Percentiles rank a stretch among this genome's conserved stretches.
Conservation (phyloP, 1,284 basidiomycete species). For the Marasmius fiardii region DNA sequence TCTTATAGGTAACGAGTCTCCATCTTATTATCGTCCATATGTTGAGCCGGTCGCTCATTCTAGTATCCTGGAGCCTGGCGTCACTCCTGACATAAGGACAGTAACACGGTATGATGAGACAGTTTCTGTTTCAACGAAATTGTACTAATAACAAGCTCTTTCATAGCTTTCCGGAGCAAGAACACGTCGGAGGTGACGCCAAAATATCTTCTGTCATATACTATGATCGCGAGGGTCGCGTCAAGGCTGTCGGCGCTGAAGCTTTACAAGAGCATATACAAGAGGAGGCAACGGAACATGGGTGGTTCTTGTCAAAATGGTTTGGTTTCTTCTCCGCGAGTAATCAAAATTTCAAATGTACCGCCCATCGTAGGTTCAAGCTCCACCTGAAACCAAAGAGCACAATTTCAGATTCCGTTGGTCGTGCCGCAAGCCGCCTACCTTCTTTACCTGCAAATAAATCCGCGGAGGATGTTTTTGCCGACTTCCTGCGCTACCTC, state of each 20-base stretch:
- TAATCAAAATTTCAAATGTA: too few species aligned
- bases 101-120: slow-evolving; percentile 11
- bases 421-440: slow-evolving; percentile 12
- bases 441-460: slow-evolving; percentile 34
- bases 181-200: slow-evolving; percentile 47
- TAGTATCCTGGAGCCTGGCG: slow-evolving; percentile 13
- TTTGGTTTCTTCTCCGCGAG: too few species aligned
- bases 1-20: slow-evolving; percentile 32
- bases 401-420: neutral
- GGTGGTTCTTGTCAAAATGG: slow-evolving; percentile 1
- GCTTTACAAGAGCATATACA: slow-evolving; percentile 38
- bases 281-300: slow-evolving; percentile 43
- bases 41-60: neutral
- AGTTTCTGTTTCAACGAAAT: neutral
- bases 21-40: neutral
- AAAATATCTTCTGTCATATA: slow-evolving; percentile 57
- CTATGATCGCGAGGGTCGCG: slow-evolving; percentile 40
- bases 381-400: slow-evolving; percentile 28
- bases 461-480: slow-evolving; percentile 31
- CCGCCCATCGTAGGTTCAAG: slow-evolving; percentile 29
- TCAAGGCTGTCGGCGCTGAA: slow-evolving; percentile 48
- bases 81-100: slow-evolving; percentile 10
- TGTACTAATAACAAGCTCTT: neutral
- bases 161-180: slow-evolving; percentile 49
- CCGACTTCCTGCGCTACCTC: slow-evolving; percentile 41